Evolutionary conservation across 495 filamentous ascomycete genomes (phyloP), one percentile per base, ranked within the genome.

Genomic region (Neurospora sp.): DNA sequence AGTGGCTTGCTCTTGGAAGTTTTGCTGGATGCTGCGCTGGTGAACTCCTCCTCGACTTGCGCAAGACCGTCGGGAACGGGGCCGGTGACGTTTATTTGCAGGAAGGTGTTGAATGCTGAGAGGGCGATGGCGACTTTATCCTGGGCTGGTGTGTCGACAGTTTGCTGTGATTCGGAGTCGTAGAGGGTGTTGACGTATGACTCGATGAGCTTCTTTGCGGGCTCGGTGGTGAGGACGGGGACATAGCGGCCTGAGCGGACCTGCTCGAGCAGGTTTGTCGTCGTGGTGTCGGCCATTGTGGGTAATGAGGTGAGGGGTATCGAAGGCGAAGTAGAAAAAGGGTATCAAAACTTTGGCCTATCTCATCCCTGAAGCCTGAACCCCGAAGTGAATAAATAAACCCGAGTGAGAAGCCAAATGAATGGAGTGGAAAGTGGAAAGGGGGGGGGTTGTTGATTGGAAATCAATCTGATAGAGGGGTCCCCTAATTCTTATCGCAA

Each of bases 21-120:
- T 68, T 78, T 72, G 6, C 40, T 48, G n/a, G 79, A 74, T n/a
- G 69, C 45, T 16, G 74, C 74, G 3, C 45, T 71, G 2, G 72
- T 14, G 48, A 85, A 83, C 6, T 77, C 70, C 3, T 69, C 48
- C 45, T 85, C 79, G 9, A 79, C 61, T 0, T 73, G 38, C 0
- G 80, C 68, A 9, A 79, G 69, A 27, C 77, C 73, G 8, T 90
- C 89, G 22, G 95, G 81, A n/a, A 94, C 83, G 0, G 94, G 96
- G 0, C 96, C 96, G 16, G 96, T 98, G 70, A 98, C 92, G 80
- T 93, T 98, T 1, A 90, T 90, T 75, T 98, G 96, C 27, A 98
- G 80, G 80, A 98, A 98, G n/a, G 89, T 88, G 77, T 92, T 87
- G 27, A 98, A 84, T 0, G 93, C 90, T 2, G 91, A 90, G 18